phyloP scores from a whole-genome alignment of 2,329 filamentous ascomycete species.

The Didymosphaeria variabile region DNA sequence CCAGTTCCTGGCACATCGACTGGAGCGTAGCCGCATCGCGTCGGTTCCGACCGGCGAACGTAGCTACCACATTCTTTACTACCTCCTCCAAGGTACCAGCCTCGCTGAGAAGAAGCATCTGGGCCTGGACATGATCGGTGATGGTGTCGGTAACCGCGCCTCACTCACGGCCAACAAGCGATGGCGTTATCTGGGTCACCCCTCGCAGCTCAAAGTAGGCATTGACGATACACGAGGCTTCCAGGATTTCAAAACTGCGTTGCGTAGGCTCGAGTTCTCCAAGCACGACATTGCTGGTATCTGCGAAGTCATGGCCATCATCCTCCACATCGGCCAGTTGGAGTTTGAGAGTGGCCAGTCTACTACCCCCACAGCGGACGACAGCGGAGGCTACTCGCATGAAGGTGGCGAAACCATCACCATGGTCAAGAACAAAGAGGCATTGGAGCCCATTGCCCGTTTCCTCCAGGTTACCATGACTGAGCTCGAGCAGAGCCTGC shows the following conservation, averaged over 20 bases:
- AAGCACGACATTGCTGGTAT: conserved; percentile 94
- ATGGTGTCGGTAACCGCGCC: conserved; percentile 61
- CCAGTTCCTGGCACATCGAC: conserved; percentile 90
- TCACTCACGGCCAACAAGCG: conserved; percentile 73
- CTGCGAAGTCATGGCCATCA: conserved; percentile 90
- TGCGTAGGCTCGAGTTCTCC: conserved; percentile 93
- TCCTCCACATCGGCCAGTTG: conserved; percentile 96
- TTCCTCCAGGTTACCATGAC: conserved; percentile 86
- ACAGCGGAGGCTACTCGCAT: conserved; percentile 95
- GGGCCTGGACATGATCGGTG: conserved; percentile 66
- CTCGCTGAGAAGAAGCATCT: conserved; percentile 89
- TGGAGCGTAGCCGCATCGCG: conserved; percentile 90
- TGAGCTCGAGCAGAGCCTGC: conserved; percentile 86
- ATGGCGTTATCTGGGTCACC: conserved; percentile 96
- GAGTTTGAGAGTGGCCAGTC: conserved; percentile 87
- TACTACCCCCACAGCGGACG: conserved; percentile 81
- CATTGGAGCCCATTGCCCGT: conserved; percentile 84
- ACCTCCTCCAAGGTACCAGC: conserved; percentile 91
- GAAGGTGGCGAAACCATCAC: conserved; percentile 89
- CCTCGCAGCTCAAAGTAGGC: conserved; percentile 94
- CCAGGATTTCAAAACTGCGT: conserved; percentile 94
- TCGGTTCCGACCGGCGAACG: conserved; percentile 94
- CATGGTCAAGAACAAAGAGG: conserved; percentile 91
- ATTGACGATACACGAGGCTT: conserved; percentile 97
- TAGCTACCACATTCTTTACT: conserved; percentile 96